Conservation (phyloP, 2,329 filamentous ascomycete genomes). For the Gaeumannomyces tritici region DNA sequence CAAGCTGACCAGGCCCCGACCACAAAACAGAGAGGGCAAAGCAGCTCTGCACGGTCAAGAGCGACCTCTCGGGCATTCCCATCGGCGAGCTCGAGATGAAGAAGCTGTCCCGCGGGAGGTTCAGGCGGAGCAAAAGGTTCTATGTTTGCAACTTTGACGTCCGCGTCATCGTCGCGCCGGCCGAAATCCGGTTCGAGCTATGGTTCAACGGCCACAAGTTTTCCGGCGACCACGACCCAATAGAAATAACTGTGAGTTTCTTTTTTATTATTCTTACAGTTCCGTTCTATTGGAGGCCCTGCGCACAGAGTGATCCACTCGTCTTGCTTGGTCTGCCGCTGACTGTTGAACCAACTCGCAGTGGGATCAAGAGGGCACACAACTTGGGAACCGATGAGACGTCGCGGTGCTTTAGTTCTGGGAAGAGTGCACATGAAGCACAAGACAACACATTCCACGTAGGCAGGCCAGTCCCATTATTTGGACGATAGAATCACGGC, state of each 20-base stretch:
- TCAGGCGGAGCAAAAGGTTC: constrained; percentile 18
- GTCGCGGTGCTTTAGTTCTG: not conserved
- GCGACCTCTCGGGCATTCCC: constrained; percentile 27
- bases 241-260: not conserved
- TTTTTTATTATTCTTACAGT: no score
- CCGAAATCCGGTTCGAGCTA: not conserved
- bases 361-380: not conserved
- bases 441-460: not conserved
- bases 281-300: no score
- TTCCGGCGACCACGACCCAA: not conserved
- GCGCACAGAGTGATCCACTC: no score
- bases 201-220: not conserved
- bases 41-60: constrained; percentile 27
- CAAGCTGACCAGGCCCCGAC: not conserved
- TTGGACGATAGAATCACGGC: no score
- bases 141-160: constrained; percentile 31
- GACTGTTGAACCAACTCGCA: not conserved
- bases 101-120: constrained; percentile 20
- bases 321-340: not conserved
- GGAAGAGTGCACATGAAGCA: not conserved
- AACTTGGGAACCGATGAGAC: not conserved
- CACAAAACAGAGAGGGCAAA: constrained; percentile 18
- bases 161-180: constrained; percentile 17
- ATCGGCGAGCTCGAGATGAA: constrained; percentile 27
- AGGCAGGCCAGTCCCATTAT: no score